A percentile compares a stretch with the other conserved stretches of the same genome.
Conservation (phyloP, 2,329 filamentous ascomycete species). For the Lachnum nothofagi region DNA sequence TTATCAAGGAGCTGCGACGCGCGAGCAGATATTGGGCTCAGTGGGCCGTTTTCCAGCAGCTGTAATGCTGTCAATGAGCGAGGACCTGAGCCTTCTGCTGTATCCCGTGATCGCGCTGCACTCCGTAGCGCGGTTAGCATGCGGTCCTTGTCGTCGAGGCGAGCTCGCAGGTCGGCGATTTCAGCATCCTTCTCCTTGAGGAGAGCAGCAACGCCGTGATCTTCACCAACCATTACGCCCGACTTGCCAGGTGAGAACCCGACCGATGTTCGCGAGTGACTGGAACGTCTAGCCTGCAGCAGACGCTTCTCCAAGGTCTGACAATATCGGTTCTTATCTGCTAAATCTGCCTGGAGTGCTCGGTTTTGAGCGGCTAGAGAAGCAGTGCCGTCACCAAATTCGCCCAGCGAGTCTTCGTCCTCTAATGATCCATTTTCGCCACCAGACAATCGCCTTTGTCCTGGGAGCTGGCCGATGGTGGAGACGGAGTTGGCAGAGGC, state of each 20-base stretch:
- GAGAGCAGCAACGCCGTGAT: conserved; percentile 65
- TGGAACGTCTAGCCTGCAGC: conserved; percentile 82
- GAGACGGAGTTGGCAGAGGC: conserved; percentile 58
- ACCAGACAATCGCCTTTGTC: conserved; percentile 21
- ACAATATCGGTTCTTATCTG: conserved; percentile 97
- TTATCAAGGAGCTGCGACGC: conserved; percentile 26
- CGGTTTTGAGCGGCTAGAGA: conserved; percentile 79
- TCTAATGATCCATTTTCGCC: conserved; percentile 34
- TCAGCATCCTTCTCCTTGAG: conserved; percentile 88
- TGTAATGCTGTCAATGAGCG: conserved; percentile 16
- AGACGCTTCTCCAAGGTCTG: conserved; percentile 87
- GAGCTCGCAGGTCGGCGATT: conserved; percentile 82
- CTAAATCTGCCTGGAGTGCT: conserved; percentile 87
- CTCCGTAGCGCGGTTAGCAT: conserved; percentile 85
- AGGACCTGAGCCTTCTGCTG: conserved; percentile 57
- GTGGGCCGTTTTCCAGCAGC: conserved; percentile 24
- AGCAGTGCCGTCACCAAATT: conserved; percentile 81
- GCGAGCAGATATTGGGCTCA: conserved; percentile 29
- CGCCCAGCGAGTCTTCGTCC: conserved; percentile 68
- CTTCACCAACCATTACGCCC: conserved; percentile 68
- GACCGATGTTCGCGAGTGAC: conserved; percentile 79
- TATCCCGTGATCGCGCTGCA: conserved; percentile 79
- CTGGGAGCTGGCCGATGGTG: conserved; percentile 28
- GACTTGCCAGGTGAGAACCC: conserved; percentile 57
- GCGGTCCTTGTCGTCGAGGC: conserved; percentile 88